Evolutionary conservation across 1,284 basidiomycete species (phyloP), one percentile per base, ranked within the genome.

Genomic region (Xerocomus nothofagi): DNA sequence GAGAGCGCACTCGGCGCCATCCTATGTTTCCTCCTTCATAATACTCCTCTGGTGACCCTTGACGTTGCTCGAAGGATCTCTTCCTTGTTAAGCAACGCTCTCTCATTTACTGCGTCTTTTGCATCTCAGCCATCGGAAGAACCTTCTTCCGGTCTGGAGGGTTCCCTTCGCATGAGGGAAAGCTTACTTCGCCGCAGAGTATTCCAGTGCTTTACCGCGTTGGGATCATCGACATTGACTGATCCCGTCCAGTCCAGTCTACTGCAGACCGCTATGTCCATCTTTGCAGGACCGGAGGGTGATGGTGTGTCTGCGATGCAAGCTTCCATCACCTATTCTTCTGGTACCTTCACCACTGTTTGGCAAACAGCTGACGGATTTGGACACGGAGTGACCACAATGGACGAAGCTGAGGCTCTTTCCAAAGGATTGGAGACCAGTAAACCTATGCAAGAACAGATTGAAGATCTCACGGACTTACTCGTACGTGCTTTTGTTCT

Each of bases 301-400:
- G 87, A 88, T 61, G 68, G 77, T 14, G 30, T 68, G 6, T 93
- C 91, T 1, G 84, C 87, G 0, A 82, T 97, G 6, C 96, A 98
- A 69, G 94, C 95, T 0, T 91, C 93, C 0, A 97, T 98, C 54
- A 89, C 90, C 0, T 86, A 91, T 1, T 93, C 91, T 30, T 80
- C 92, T 0, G 94, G 93, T 5, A 78, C 82, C 2, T 96, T 97
- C 66, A 86, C 83, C 4, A 84, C 80, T 12, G 79, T 99, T 7
- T 98, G 97, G 96, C 82, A 88, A 51, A 81, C 83, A 48, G 75
- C 80, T 0, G 96, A 98, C 65, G 92, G 93, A 0, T 96, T 94
- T 67, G 94, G 88, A 0, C 96, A 92, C 70, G 97, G 96, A 3
- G 82, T 98, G 10, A 93, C 93, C 2, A 91, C 82, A 44, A 72